A percentile compares a stretch with the other conserved stretches of the same genome.
phyloP scores from a whole-genome alignment of 345 rosid species.

The Lenwebbia sp. region DNA sequence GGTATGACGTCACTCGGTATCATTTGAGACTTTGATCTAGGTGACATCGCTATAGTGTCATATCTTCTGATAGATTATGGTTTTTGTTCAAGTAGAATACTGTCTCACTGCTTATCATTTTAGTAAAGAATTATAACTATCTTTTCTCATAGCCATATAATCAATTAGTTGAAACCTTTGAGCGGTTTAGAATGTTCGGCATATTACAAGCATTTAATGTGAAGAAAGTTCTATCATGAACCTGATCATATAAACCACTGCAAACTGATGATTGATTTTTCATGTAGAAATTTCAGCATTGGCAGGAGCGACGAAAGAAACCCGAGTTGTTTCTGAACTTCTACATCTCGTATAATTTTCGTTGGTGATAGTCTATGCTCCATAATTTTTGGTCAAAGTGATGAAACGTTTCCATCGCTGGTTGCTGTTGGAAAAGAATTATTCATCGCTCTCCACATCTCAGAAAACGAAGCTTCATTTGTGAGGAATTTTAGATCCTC shows the following conservation, averaged over 20 bases:
- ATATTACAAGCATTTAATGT: background rate
- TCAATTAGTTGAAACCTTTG: background rate
- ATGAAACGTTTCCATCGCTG: background rate
- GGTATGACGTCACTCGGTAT: background rate
- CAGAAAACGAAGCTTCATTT: background rate
- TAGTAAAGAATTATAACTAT: background rate
- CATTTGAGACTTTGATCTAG: background rate
- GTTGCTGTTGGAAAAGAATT: background rate
- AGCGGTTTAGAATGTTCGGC: background rate
- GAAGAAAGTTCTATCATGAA: background rate
- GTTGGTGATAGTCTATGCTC: background rate
- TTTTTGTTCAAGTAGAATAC: background rate
- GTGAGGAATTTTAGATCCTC: background rate
- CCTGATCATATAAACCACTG: background rate
- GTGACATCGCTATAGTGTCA: background rate
- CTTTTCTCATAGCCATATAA: background rate
- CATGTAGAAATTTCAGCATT: background rate
- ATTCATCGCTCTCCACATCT: background rate
- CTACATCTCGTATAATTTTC: background rate
- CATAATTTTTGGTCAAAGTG: background rate
- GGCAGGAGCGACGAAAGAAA: background rate
- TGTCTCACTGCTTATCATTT: background rate
- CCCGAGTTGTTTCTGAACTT: background rate
- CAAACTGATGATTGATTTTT: background rate
- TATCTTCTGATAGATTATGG: background rate